These are phyloP conservation scores for Zizania palustris DNA, from an alignment of 202 grass and related monocot species.

Conservation along the genomic window DNA sequence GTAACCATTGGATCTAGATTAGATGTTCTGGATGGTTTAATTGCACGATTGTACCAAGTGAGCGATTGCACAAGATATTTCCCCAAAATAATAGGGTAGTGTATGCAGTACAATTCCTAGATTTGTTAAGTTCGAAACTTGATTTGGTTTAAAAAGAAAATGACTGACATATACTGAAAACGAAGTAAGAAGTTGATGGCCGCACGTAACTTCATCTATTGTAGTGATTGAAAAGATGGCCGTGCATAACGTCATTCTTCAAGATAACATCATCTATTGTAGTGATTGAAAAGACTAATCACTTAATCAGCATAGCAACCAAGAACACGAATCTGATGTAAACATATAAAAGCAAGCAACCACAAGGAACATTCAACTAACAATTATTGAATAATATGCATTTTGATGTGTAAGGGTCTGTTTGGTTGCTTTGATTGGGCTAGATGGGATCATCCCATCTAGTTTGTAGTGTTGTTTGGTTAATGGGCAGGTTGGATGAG, in stretches of 20 bases:
- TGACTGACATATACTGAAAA: background rate
- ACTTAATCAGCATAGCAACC: slow-evolving; percentile 3
- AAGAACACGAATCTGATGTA: background rate
- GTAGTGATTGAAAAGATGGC: background rate
- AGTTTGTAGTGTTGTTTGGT: too few relatives aligned
- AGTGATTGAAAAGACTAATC: background rate
- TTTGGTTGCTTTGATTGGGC: too few relatives aligned
- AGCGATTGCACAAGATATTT: too few relatives aligned
- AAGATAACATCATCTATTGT: background rate
- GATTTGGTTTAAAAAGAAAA: slow-evolving; percentile 1
- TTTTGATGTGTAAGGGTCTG: background rate
- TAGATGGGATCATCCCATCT: too few relatives aligned
- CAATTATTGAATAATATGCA: background rate
- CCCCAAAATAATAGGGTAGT: background rate
- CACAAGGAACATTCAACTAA: background rate
- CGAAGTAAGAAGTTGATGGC: background rate
- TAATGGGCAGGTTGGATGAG: too few relatives aligned
- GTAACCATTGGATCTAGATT: too few relatives aligned
- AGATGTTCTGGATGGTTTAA: too few relatives aligned
- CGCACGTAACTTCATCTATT: background rate
- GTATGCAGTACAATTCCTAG: background rate
- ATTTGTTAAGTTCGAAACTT: background rate
- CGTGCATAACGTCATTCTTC: background rate
- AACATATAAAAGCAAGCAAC: background rate
- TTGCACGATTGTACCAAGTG: too few relatives aligned